phyloP scores from a whole-genome alignment of 2,329 filamentous ascomycete genomes.

The Penicillium sp. region DNA sequence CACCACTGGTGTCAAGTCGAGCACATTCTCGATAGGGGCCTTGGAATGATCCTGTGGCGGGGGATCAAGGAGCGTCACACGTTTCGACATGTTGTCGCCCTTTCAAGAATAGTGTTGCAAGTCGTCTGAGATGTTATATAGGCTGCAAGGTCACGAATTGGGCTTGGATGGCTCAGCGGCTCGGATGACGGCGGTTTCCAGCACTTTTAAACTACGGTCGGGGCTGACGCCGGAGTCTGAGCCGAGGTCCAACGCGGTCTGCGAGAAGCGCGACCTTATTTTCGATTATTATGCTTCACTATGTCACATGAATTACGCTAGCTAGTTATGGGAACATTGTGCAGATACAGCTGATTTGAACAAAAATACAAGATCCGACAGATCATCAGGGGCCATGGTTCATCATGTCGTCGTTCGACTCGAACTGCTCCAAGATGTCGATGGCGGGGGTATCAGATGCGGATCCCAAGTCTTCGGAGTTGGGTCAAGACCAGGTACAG shows the following conservation, averaged over 20 bases:
- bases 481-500: conserved; percentile 11
- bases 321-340: not conserved
- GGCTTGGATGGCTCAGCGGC: not conserved
- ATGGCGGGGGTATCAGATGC: not conserved
- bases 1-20: conserved; percentile 77
- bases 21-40: conserved; percentile 82
- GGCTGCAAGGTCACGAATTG: not conserved
- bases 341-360: not conserved
- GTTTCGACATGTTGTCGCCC: conserved; percentile 31
- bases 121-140: not conserved
- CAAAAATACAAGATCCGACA: not conserved
- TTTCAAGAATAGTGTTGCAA: not conserved
- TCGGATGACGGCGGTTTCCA: conserved; percentile 15
- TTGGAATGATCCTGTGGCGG: conserved; percentile 72
- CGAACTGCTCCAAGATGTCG: conserved; percentile 1
- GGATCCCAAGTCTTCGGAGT: conserved; percentile 18
- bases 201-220: conserved; percentile 12
- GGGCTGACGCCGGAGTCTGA: not conserved
- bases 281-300: not conserved
- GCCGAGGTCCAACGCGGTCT: conserved; percentile 21
- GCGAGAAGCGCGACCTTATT: not conserved
- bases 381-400: not conserved
- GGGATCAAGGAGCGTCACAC: conserved; percentile 69
- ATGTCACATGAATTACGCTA: conserved; percentile 3
- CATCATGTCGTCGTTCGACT: not conserved